Percentiles rank a stretch among this genome's conserved stretches.
Conservation (phyloP, 495 filamentous ascomycete species). For the Clavariopsis aquatica region DNA sequence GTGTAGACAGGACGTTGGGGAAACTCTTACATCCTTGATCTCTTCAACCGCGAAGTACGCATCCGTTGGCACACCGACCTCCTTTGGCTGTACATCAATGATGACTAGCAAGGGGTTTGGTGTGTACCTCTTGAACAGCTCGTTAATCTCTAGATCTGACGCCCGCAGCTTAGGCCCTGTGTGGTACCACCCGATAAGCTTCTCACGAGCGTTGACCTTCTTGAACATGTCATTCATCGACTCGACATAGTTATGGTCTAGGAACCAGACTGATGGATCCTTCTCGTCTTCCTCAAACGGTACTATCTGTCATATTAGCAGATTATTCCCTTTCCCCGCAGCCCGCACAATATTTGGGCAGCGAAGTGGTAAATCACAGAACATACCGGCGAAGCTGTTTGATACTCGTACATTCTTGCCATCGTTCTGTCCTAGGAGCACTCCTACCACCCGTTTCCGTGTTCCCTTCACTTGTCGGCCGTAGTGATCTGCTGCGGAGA, state of each 20-base stretch:
- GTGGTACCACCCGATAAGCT: slow-evolving; percentile 99
- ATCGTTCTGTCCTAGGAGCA: slow-evolving; percentile 91
- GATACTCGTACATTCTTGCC: slow-evolving; percentile 94
- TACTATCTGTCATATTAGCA: slow-evolving; percentile 55
- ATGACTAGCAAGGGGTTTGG: slow-evolving; percentile 95
- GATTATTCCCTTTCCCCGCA: slow-evolving; percentile 22
- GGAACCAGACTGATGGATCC: slow-evolving; percentile 97
- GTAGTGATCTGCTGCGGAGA: slow-evolving; percentile 98
- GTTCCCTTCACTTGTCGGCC: slow-evolving; percentile 88
- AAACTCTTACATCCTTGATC: slow-evolving; percentile 89
- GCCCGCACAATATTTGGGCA: neutral
- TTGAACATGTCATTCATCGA: slow-evolving; percentile 99
- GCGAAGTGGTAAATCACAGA: neutral
- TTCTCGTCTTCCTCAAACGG: slow-evolving; percentile 99
- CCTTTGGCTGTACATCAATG: slow-evolving; percentile 97
- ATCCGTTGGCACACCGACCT: slow-evolving; percentile 95
- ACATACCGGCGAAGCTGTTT: slow-evolving; percentile 95
- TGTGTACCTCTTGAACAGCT: slow-evolving; percentile 98
- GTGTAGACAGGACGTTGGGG: neutral
- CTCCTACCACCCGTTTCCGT: slow-evolving; percentile 92
- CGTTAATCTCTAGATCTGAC: slow-evolving; percentile 98
- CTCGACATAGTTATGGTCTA: slow-evolving; percentile 99
- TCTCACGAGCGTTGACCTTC: slow-evolving; percentile 98
- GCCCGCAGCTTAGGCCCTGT: slow-evolving; percentile 95
- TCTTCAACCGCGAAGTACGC: slow-evolving; percentile 99